Percentiles rank a stretch among this genome's conserved stretches.
Evolutionary conservation across 371 early-diverging fungal species (phyloP).

Genomic region (Apophysomyces sp.): DNA sequence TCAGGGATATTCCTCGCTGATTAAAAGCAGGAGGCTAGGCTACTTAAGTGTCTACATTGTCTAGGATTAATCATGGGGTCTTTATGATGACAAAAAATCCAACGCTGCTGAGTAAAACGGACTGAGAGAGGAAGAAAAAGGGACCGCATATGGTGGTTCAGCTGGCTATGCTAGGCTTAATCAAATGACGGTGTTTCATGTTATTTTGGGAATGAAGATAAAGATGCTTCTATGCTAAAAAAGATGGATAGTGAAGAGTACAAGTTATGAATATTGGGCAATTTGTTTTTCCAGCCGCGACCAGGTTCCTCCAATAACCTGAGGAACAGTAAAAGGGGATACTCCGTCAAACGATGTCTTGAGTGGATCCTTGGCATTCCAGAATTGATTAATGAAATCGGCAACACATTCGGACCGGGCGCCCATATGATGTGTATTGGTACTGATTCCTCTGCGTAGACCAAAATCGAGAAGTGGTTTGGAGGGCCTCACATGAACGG

Average conservation of each 20-base stretch:
- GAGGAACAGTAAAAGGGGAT: slow-evolving; percentile 13
- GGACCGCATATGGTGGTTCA: too few relatives aligned
- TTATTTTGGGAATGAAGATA: neutral
- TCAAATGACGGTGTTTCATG: neutral
- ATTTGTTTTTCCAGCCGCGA: slow-evolving; percentile 1
- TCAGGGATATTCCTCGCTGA: too few relatives aligned
- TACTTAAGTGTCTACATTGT: too few relatives aligned
- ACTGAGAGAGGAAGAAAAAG: too few relatives aligned
- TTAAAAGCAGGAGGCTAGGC: too few relatives aligned
- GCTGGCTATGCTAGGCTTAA: too few relatives aligned
- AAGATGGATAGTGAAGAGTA: too few relatives aligned
- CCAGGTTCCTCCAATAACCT: slow-evolving; percentile 23
- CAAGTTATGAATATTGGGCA: neutral
- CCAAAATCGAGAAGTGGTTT: slow-evolving; percentile 34
- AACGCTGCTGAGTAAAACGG: too few relatives aligned
- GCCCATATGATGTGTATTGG: slow-evolving; percentile 33
- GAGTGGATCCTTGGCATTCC: slow-evolving; percentile 34
- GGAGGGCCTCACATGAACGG: slow-evolving; percentile 23
- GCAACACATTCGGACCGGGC: slow-evolving; percentile 29
- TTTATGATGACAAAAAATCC: too few relatives aligned
- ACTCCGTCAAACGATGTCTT: slow-evolving; percentile 13
- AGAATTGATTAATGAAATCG: slow-evolving; percentile 31
- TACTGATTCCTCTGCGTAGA: slow-evolving; percentile 33
- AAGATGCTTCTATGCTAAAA: too few relatives aligned
- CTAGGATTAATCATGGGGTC: too few relatives aligned